phyloP scores from a whole-genome alignment of 23 red algal genomes.

The Agarophyton chilense region DNA sequence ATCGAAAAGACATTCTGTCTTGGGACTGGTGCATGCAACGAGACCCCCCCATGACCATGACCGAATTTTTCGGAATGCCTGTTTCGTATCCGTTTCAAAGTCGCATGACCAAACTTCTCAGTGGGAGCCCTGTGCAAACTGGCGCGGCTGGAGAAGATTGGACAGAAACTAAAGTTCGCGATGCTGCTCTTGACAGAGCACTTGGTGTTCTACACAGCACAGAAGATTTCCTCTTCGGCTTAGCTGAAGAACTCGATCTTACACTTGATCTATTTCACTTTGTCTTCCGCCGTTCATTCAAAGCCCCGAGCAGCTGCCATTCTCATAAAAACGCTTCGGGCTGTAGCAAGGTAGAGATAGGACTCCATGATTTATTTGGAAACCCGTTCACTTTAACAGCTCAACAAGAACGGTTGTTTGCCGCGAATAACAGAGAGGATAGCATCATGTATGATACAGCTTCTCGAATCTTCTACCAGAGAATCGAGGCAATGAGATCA shows the following conservation, averaged over 20 bases:
- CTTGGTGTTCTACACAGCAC: conserved; percentile 26
- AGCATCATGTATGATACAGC: conserved; percentile 21
- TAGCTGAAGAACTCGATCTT: conserved; percentile 48
- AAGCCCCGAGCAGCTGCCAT: conserved; percentile 43
- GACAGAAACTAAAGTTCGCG: conserved; percentile 1
- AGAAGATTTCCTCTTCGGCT: conserved; percentile 58
- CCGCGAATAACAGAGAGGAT: conserved; percentile 22
- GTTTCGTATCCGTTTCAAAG: conserved; percentile 60
- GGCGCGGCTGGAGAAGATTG: conserved; percentile 29
- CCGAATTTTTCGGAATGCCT: conserved; percentile 59
- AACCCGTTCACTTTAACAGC: conserved; percentile 16
- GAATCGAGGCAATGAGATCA: conserved; percentile 52
- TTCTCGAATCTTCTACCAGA: conserved; percentile 11
- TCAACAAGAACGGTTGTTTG: conserved; percentile 25
- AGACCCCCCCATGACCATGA: conserved; percentile 32
- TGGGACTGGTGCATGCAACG: conserved; percentile 62
- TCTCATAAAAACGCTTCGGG: conserved; percentile 46
- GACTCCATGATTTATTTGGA: conserved; percentile 51
- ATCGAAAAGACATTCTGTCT: conserved; percentile 25
- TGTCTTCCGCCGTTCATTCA: conserved; percentile 41
- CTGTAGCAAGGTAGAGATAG: conserved; percentile 35
- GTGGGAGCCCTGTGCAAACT: conserved; percentile 35
- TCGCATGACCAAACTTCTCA: conserved; percentile 56
- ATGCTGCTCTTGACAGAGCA: conserved; percentile 26
- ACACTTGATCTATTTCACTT: conserved; percentile 44